A percentile compares a stretch with the other conserved stretches of the same genome.
Conservation (phyloP, 208 protist genomes). For the Leishmania tropica region DNA sequence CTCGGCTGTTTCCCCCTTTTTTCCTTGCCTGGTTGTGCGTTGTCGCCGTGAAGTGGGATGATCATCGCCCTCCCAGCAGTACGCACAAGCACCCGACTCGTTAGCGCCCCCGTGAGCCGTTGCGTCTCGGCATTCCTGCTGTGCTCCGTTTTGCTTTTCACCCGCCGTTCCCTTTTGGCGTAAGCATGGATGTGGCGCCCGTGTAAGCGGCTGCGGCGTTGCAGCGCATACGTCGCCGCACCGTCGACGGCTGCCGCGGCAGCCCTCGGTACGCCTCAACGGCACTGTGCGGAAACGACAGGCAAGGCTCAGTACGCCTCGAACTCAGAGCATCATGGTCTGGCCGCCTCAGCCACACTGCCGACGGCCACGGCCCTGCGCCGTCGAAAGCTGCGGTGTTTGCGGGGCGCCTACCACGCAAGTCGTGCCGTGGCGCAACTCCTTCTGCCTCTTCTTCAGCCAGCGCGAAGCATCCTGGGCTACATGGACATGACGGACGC, state of each 20-base stretch:
- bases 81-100: neutral
- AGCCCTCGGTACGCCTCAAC: neutral
- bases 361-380: neutral
- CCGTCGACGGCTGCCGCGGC: neutral
- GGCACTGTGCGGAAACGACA: neutral
- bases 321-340: neutral
- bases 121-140: neutral
- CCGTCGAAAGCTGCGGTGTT: conserved; percentile 11
- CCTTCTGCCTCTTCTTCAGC: conserved; percentile 20
- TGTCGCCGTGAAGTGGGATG: neutral
- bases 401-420: conserved; percentile 33
- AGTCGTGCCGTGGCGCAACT: conserved; percentile 29
- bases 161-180: neutral
- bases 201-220: neutral
- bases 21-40: neutral
- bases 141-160: neutral
- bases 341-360: neutral
- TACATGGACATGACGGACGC: neutral
- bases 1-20: neutral
- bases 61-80: neutral
- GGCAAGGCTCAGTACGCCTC: neutral
- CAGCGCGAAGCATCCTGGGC: neutral
- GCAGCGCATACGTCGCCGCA: neutral
- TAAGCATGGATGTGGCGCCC: conserved; percentile 2
- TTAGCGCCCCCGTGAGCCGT: neutral